Evolutionary conservation across 2,329 filamentous ascomycete species (phyloP).

Genomic region (Xylaria sp.): DNA sequence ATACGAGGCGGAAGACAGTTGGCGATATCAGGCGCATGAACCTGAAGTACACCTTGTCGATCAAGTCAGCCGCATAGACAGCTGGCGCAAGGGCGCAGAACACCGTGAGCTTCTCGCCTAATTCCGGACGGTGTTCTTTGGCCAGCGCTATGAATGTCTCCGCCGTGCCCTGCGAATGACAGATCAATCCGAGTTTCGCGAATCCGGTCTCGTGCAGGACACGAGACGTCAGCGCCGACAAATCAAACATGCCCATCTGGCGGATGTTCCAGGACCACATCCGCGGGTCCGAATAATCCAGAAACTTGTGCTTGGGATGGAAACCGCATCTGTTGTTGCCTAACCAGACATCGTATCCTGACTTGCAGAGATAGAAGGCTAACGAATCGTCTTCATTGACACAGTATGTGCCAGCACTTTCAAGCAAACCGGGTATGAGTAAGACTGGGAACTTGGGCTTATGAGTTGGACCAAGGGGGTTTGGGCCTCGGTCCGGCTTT

Average conservation of each 20-base stretch:
- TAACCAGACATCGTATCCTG: conserved; percentile 91
- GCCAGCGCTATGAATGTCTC: conserved; percentile 82
- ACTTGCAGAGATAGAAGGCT: conserved; percentile 87
- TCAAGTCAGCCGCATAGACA: conserved; percentile 80
- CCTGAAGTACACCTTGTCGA: conserved; percentile 84
- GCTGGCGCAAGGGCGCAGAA: conserved; percentile 90
- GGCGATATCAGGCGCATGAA: conserved; percentile 82
- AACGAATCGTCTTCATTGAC: conserved; percentile 84
- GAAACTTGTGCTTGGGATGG: conserved; percentile 65
- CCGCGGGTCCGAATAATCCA: conserved; percentile 70
- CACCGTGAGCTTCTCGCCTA: conserved; percentile 76
- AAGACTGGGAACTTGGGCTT: conserved; percentile 73
- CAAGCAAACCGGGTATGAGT: conserved; percentile 81
- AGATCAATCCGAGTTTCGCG: conserved; percentile 73
- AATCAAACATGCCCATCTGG: conserved; percentile 86
- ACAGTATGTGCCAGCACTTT: conserved; percentile 84
- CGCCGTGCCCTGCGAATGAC: conserved; percentile 87
- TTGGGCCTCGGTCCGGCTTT: conserved; percentile 51
- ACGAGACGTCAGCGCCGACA: conserved; percentile 72
- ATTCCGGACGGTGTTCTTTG: conserved; percentile 80
- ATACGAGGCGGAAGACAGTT: conserved; percentile 69
- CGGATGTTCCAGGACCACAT: conserved; percentile 98
- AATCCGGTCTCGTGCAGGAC: conserved; percentile 81
- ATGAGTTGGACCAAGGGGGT: conserved; percentile 50
- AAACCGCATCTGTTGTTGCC: conserved; percentile 92